Base-by-base conservation (phyloP, 176 grass and related monocot genomes). In the Hsuehochloa calcarea region DNA sequence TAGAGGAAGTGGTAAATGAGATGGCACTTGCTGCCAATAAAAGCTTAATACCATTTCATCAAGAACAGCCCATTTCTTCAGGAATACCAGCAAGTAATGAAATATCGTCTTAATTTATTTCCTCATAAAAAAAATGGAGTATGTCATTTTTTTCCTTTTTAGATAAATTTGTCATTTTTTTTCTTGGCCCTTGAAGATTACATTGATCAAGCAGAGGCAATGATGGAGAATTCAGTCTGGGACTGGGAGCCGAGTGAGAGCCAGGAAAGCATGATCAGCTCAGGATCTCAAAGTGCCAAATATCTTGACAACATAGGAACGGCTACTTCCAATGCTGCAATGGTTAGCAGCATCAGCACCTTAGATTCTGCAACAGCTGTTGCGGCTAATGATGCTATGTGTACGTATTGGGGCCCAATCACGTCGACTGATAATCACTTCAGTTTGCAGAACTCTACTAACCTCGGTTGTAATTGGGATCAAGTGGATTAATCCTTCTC, bases 251-350 rank as follows among this genome's bases (percentile, higher is more conserved):
- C 72, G 6, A 80, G 45, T 73, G 77, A 74, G 23, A 87, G 85
- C 31, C 77, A 74, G 47, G 85, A 40, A 68, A 89, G 88, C 83
- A 85, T 89, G 69, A 85, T 89, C 41, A 85, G 88, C 71, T 85
- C 83, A 22, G 88, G 77, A 9, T 70, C 82, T 29, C 82, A 81
- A 58, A 70, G 64, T 17, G 43, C 34, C 6, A 75, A 52, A 23
- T 81, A 89, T 70, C 31, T 77, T 63, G 70, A 85, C 34, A 41
- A 17, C 49, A 63, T 66, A 15, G 82, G 82, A 81, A 81, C 77
- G 7, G 70, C 78, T 70, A 86, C 78, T 43, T 90, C 88, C 19
- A 72, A 65, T 71, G 64, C 25, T 10, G 54, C 25, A 31, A 54
- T 78, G 17, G 66, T 77, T 29, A 85, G 35, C 27, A 82, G 20